A percentile compares a stretch with the other conserved stretches of the same genome.
Conservation (phyloP, 2,329 filamentous ascomycete species). For the Sordariomycetes sp. region DNA sequence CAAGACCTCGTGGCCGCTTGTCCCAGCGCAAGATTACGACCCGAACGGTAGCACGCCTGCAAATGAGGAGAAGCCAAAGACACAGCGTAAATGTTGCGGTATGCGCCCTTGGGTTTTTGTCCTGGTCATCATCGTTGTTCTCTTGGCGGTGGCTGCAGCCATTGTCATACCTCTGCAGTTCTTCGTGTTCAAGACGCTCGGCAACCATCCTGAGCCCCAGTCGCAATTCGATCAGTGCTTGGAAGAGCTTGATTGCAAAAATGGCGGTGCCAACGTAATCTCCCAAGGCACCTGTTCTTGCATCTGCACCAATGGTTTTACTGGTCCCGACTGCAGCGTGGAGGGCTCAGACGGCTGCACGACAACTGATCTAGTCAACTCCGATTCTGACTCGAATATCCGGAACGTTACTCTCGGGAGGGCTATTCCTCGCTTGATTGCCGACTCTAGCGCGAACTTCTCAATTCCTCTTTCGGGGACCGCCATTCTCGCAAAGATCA, state of each 20-base stretch:
- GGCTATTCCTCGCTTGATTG: slow-evolving; percentile 66
- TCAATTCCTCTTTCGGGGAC: slow-evolving; percentile 64
- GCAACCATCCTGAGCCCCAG: slow-evolving; percentile 23
- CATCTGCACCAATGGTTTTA: slow-evolving; percentile 83
- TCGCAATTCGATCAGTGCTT: slow-evolving; percentile 44
- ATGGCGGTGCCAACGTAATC: slow-evolving; percentile 71
- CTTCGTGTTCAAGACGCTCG: slow-evolving; percentile 47
- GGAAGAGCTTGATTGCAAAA: slow-evolving; percentile 56
- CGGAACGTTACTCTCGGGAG: slow-evolving; percentile 72
- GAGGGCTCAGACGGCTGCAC: slow-evolving; percentile 41
- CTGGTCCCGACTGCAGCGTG: slow-evolving; percentile 43
- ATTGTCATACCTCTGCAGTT: slow-evolving; percentile 68
- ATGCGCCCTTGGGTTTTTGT: slow-evolving; percentile 74
- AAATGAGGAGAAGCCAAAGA: slow-evolving; percentile 15
- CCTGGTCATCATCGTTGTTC: slow-evolving; percentile 50
- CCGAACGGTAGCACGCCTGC: background rate
- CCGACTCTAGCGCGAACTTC: slow-evolving; percentile 57
- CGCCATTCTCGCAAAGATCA: slow-evolving; percentile 68
- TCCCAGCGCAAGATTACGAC: slow-evolving; percentile 14
- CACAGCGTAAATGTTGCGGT: slow-evolving; percentile 66
- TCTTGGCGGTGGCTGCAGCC: slow-evolving; percentile 70
- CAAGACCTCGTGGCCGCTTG: slow-evolving; percentile 39
- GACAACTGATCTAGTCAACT: slow-evolving; percentile 34
- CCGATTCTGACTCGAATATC: slow-evolving; percentile 27
- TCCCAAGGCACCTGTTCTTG: slow-evolving; percentile 66